Evolutionary conservation across 2,329 filamentous ascomycete species (phyloP).

Genomic region (Diaporthe nobilis): DNA sequence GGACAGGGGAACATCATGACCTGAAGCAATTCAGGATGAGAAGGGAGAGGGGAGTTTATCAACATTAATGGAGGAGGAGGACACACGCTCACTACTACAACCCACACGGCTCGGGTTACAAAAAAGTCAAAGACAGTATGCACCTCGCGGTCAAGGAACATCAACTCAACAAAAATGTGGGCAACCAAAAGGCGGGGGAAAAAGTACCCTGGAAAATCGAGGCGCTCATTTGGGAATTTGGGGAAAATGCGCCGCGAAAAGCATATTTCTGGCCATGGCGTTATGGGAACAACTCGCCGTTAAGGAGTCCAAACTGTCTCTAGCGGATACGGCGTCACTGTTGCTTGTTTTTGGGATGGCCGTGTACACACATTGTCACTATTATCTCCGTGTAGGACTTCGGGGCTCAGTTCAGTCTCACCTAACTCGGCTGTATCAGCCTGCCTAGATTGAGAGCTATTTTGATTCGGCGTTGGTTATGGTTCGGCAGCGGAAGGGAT

Average conservation of each 20-base stretch:
- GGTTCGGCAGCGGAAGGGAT: background rate
- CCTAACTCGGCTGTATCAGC: slow-evolving; percentile 15
- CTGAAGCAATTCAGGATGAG: background rate
- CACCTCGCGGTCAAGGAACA: slow-evolving; percentile 35
- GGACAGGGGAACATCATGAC: no score
- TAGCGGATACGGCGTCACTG: slow-evolving; percentile 12
- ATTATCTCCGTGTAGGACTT: slow-evolving; percentile 8
- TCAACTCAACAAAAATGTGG: slow-evolving; percentile 18
- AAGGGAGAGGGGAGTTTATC: background rate
- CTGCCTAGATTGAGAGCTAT: slow-evolving; percentile 17
- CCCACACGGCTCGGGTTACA: slow-evolving; percentile 6
- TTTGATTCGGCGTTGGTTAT: slow-evolving; percentile 22
- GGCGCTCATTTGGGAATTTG: slow-evolving; percentile 16
- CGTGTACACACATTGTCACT: slow-evolving; percentile 11
- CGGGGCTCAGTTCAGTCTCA: background rate
- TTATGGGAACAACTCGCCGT: slow-evolving; percentile 22
- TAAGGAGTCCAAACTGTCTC: slow-evolving; percentile 17
- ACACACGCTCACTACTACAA: slow-evolving; percentile 1
- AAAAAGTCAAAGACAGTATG: slow-evolving; percentile 14
- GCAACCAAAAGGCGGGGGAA: background rate
- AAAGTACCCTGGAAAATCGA: background rate
- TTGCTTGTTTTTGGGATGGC: background rate
- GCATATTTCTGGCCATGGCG: slow-evolving; percentile 24
- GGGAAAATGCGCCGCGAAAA: slow-evolving; percentile 5
- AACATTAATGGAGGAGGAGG: slow-evolving; percentile 1